phyloP scores from a whole-genome alignment of 257 asterid genomes.

The Cynanchum wilfordii region DNA sequence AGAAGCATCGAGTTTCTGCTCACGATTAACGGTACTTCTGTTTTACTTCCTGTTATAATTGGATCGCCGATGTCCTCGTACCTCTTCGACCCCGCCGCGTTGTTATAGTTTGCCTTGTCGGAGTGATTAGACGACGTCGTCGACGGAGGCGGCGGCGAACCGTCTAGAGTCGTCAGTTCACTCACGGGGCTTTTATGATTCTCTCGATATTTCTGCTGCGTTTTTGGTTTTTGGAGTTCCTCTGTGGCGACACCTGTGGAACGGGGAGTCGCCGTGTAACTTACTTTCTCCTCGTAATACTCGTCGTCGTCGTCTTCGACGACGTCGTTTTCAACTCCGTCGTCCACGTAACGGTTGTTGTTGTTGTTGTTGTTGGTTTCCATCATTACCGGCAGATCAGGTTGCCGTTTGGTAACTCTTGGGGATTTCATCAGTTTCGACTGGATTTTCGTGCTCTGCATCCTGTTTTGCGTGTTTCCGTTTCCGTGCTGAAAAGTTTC shows the following conservation, averaged over 20 bases:
- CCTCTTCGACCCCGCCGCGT: conserved; percentile 26
- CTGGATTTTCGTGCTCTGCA: conserved; percentile 23
- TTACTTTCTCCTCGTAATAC: conserved; percentile 30
- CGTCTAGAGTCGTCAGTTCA: conserved; percentile 26
- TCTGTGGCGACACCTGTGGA: conserved; percentile 64
- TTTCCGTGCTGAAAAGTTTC: conserved; percentile 35
- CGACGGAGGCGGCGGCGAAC: conserved; percentile 56
- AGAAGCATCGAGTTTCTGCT: conserved; percentile 62
- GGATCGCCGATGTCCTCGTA: conserved; percentile 49
- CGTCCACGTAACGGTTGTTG: conserved; percentile 4
- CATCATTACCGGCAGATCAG: conserved; percentile 24
- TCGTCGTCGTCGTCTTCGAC: conserved; percentile 30
- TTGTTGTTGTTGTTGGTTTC: not conserved
- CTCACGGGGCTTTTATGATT: conserved; percentile 18
- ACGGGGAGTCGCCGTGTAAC: conserved; percentile 24
- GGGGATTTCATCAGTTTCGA: conserved; percentile 39
- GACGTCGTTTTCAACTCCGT: conserved; percentile 15
- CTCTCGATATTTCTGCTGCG: conserved; percentile 11
- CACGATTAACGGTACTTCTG: conserved; percentile 38
- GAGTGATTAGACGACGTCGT: conserved; percentile 56
- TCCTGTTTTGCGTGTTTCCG: conserved; percentile 15
- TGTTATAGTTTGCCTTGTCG: conserved; percentile 35
- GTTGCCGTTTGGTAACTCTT: conserved; percentile 19
- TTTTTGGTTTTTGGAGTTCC: conserved; percentile 25
- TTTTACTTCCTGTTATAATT: conserved; percentile 15